Base-by-base conservation (phyloP, 78 protist genomes). In the Dictyostelium purpureum region DNA sequence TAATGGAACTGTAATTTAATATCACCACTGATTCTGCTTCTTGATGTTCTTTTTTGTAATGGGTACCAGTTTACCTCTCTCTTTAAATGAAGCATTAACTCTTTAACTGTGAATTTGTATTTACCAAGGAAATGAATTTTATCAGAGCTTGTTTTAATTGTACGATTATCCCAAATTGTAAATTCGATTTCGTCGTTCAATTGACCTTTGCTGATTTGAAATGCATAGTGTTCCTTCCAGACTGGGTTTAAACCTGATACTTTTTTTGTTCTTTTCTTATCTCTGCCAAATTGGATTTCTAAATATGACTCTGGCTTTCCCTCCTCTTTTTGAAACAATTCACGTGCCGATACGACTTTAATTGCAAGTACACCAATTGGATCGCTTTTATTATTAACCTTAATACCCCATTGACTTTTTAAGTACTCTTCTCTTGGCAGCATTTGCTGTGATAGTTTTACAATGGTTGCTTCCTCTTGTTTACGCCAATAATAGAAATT, bases 11-110 rank as follows among this genome's bases (percentile, higher is more conserved):
- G 92, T 33, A 85, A 59, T 85, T 57, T 70, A 11, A 85, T 18
- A 47, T 85, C 92, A 59, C 92, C 92, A 73, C 76, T 73, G 24
- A 73, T 38, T 74, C 35, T 85, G 40, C 81, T 71, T 57, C 82
- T 47, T 21, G 92, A 85, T 10, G 80, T 71, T 73, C 82, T 70
- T 69, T 85, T 85, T 42, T 70, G 82, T 5, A 85, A 31, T 45
- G 56, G 81, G 21, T 19, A 70, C 92, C 92, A 85, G 73, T 61
- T 85, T 0, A 85, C 92, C 45, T 85, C 92, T 21, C 92, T 26
- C 42, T 85, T 85, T 43, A 52, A 26, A 47, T 47, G 73, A 6
- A 28, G 5, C 77, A 85, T 52, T 19, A 85, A 59, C 5, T 85
- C 92, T 59, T 73, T 70, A 24, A 56, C 35, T 5, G 75, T 61